Conservation (phyloP, 495 filamentous ascomycete species). For the Hypoxylon lienhwacheense region DNA sequence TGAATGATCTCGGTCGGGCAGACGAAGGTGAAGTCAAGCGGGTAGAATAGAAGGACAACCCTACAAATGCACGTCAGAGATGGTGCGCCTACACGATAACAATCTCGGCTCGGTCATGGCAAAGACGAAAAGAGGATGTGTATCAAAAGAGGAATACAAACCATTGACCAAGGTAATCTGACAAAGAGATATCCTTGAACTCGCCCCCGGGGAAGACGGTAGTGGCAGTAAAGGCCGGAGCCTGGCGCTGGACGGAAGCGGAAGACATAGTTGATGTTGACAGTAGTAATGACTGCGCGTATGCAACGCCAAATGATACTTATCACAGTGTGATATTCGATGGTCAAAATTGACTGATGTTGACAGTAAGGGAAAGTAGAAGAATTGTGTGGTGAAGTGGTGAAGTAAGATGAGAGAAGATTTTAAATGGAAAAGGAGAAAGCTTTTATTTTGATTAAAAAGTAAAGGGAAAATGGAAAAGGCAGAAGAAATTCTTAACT, state of each 20-base stretch:
- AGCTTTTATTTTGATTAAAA: not conserved
- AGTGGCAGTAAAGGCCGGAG: constrained; percentile 53
- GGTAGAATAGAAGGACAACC: constrained; percentile 41
- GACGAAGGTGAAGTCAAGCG: constrained; percentile 49
- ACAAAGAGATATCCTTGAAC: constrained; percentile 49
- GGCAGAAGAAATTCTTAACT: constrained; percentile 17
- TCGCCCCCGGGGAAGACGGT: constrained; percentile 50
- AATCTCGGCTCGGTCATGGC: too few relatives aligned
- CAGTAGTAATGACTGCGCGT: not conserved
- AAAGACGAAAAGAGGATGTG: too few relatives aligned
- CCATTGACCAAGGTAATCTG: constrained; percentile 40
- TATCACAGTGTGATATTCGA: not conserved
- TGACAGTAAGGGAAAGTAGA: not conserved
- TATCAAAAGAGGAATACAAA: constrained; percentile 23
- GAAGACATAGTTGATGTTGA: constrained; percentile 30
- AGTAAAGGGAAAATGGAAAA: not conserved
- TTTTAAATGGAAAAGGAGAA: not conserved
- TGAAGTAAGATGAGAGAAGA: not conserved
- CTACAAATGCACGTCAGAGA: constrained; percentile 11
- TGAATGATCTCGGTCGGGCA: constrained; percentile 57
- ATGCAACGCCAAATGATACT: too few relatives aligned
- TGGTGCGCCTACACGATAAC: not conserved
- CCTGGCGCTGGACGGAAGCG: constrained; percentile 56
- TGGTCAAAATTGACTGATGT: not conserved
- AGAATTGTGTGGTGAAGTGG: not conserved